Evolutionary conservation across 2,329 filamentous ascomycete genomes (phyloP).

Genomic region (Hortaea sp.): DNA sequence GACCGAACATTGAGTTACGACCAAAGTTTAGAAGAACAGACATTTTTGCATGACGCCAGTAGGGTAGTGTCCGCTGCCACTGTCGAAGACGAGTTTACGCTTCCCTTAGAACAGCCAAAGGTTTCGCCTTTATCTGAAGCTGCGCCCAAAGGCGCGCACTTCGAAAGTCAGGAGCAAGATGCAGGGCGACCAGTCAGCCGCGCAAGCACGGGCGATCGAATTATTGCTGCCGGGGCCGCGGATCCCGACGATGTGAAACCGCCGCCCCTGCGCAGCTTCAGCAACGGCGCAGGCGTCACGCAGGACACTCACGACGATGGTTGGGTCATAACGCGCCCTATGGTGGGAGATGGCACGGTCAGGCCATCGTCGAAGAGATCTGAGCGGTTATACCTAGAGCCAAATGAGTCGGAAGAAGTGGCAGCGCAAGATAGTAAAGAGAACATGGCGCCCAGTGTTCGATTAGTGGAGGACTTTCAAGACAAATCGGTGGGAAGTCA

Average conservation of each 20-base stretch:
- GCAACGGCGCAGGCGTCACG: constrained; percentile 13
- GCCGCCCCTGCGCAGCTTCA: constrained; percentile 17
- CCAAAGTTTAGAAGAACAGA: constrained; percentile 14
- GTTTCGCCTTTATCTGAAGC: constrained; percentile 18
- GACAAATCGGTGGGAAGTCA: background rate
- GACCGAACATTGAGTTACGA: constrained; percentile 27
- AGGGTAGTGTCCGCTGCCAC: constrained; percentile 17
- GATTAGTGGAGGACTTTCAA: constrained; percentile 7
- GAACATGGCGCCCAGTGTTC: background rate
- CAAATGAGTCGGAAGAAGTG: constrained; percentile 22
- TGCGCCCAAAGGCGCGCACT: constrained; percentile 2
- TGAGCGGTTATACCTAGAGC: constrained; percentile 20
- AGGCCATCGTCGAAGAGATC: constrained; percentile 14
- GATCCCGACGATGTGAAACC: constrained; percentile 3
- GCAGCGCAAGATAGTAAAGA: background rate
- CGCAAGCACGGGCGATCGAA: constrained; percentile 22
- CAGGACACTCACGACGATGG: constrained; percentile 15
- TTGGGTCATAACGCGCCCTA: constrained; percentile 13
- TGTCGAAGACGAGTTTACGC: constrained; percentile 10
- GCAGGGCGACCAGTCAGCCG: constrained; percentile 11
- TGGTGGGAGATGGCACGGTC: constrained; percentile 3
- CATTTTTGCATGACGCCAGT: constrained; percentile 41
- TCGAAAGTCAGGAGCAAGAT: background rate
- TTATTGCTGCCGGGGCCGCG: constrained; percentile 12
- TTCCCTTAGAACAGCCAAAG: constrained; percentile 5